These are phyloP conservation scores for Pogostemon cablin DNA, from an alignment of 257 asterid genomes.

Conservation along the genomic window DNA sequence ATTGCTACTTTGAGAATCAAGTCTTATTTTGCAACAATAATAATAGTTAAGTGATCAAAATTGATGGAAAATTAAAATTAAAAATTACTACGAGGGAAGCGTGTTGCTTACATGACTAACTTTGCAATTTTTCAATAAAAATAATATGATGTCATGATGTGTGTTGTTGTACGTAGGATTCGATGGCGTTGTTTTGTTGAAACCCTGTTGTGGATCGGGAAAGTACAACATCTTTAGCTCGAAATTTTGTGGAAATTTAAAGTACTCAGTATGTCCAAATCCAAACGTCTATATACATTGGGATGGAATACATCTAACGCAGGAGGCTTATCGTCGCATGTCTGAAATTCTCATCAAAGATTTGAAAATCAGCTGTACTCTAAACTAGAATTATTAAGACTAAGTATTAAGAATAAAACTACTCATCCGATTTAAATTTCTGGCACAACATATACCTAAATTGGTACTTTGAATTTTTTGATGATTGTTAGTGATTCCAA, in stretches of 20 bases:
- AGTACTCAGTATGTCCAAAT: background rate
- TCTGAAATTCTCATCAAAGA: slow-evolving; percentile 7
- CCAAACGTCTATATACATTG: background rate
- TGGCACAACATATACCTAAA: no score
- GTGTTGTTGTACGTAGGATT: background rate
- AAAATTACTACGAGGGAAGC: no score
- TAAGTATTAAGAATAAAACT: no score
- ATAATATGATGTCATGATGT: background rate
- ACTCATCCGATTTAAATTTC: no score
- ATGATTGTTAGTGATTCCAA: no score
- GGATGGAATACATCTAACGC: background rate
- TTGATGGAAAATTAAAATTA: no score
- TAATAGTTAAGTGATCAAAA: no score
- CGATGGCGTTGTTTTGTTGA: background rate
- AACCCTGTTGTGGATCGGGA: background rate
- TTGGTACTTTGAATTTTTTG: no score
- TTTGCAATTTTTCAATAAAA: background rate
- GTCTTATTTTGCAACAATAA: no score
- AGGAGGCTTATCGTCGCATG: background rate
- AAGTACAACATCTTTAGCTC: background rate
- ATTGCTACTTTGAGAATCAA: no score
- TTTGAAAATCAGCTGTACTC: background rate
- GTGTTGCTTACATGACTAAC: no score
- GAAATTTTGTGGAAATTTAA: background rate
- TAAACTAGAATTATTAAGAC: no score